Percentiles rank a stretch among this genome's conserved stretches.
phyloP scores from a whole-genome alignment of 768 basidiomycete genomes.

The Dictyophora rubrovolvata region DNA sequence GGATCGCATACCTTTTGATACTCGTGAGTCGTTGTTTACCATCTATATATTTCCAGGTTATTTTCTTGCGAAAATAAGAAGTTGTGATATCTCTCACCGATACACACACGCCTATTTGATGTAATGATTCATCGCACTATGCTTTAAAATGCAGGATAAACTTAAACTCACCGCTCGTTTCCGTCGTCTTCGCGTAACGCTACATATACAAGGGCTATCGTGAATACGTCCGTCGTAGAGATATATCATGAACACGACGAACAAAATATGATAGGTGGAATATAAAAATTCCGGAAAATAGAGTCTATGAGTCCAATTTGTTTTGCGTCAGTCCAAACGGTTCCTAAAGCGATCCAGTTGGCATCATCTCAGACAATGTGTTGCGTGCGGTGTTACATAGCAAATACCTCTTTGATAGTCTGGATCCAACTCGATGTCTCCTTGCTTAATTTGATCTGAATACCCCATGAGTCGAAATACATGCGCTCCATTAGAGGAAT shows the following conservation, averaged over 20 bases:
- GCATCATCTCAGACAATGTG: neutral
- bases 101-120: conserved; percentile 37
- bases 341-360: conserved; percentile 29
- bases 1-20: conserved; percentile 44
- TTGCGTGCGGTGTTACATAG: neutral
- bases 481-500: neutral
- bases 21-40: conserved; percentile 76
- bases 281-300: conserved; percentile 57
- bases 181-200: conserved; percentile 1
- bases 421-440: conserved; percentile 60
- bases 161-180: conserved; percentile 9
- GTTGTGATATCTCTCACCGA: conserved; percentile 15
- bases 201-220: neutral
- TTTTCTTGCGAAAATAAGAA: neutral
- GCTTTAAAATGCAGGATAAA: neutral
- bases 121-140: neutral
- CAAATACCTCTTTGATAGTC: conserved; percentile 64
- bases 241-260: conserved; percentile 12
- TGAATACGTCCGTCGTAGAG: neutral
- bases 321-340: conserved; percentile 73
- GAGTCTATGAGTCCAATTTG: conserved; percentile 71
- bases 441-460: conserved; percentile 52
- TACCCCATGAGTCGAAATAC: neutral
- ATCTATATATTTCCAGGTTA: conserved; percentile 22
- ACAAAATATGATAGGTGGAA: conserved; percentile 76